Conservation (phyloP, 768 basidiomycete genomes). For the Rhodosporidiobolus sp. region DNA sequence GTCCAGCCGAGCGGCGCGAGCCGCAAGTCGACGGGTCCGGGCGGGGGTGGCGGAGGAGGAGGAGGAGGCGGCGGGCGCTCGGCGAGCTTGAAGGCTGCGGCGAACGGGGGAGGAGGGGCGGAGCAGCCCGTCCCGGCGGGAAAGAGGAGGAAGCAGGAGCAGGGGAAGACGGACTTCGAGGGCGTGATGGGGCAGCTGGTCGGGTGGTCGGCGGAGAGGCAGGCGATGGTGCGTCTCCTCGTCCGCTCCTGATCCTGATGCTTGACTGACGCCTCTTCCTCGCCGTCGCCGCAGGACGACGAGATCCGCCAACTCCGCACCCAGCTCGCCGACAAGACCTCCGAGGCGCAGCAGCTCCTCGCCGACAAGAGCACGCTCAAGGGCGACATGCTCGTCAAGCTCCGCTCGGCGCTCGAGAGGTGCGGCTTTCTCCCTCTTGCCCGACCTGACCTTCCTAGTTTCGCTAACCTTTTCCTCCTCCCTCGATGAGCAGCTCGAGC, state of each 20-base stretch:
- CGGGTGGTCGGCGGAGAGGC: not conserved
- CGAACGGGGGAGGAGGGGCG: no score
- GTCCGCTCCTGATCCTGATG: not conserved
- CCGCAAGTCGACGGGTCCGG: not conserved
- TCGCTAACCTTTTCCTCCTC: not conserved
- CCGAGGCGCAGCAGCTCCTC: not conserved
- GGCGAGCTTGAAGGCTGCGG: no score
- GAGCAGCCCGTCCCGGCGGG: no score
- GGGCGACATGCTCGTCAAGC: not conserved
- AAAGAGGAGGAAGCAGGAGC: not conserved
- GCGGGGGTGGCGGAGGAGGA: not conserved
- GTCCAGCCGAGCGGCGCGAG: no score
- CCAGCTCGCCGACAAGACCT: not conserved
- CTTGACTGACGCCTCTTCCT: not conserved
- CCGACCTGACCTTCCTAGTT: not conserved
- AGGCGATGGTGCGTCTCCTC: not conserved
- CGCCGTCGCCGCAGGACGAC: not conserved
- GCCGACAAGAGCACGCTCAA: slow-evolving; percentile 15
- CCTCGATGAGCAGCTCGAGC: not conserved
- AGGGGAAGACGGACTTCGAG: not conserved
- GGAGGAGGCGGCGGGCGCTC: no score
- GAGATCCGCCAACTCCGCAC: not conserved
- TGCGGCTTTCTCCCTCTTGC: not conserved
- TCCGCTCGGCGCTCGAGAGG: not conserved
- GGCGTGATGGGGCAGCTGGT: not conserved